Conservation (phyloP, 768 basidiomycete species). For the Amyloporia xantha region DNA sequence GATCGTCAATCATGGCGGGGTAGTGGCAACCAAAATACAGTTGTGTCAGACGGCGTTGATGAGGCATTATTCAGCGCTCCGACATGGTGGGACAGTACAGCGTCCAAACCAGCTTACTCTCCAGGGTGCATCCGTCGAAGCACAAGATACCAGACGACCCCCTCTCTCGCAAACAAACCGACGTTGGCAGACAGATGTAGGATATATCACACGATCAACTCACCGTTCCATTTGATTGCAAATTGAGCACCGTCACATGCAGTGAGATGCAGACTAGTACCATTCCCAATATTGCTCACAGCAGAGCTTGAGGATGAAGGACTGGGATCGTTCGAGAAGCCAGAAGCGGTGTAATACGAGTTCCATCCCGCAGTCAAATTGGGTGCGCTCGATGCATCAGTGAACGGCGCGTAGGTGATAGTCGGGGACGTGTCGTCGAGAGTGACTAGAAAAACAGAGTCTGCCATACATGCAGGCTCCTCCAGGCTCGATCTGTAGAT, state of each 20-base stretch:
- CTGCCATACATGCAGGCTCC: constrained; percentile 31
- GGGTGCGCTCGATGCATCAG: constrained; percentile 42
- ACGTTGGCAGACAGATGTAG: too few species aligned
- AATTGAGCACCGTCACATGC: constrained; percentile 50
- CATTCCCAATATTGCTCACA: constrained; percentile 40
- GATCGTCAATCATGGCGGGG: neutral
- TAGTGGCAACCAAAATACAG: neutral
- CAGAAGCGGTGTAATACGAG: constrained; percentile 48
- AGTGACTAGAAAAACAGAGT: constrained; percentile 31
- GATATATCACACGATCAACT: too few species aligned
- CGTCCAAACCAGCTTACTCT: too few species aligned
- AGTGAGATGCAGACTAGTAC: constrained; percentile 60
- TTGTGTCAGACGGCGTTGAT: neutral
- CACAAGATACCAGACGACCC: too few species aligned
- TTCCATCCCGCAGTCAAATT: constrained; percentile 60
- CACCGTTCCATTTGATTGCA: constrained; percentile 57
- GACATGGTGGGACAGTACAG: neutral
- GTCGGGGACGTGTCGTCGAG: constrained; percentile 65
- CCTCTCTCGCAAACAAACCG: too few species aligned
- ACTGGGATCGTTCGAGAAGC: constrained; percentile 29
- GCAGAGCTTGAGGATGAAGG: constrained; percentile 14
- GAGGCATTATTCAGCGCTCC: neutral
- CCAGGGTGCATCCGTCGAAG: too few species aligned
- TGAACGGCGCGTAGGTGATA: constrained; percentile 53
- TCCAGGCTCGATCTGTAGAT: neutral